These are phyloP conservation scores for Linum tenue DNA, from an alignment of 345 rosid genomes.

Conservation along the genomic window DNA sequence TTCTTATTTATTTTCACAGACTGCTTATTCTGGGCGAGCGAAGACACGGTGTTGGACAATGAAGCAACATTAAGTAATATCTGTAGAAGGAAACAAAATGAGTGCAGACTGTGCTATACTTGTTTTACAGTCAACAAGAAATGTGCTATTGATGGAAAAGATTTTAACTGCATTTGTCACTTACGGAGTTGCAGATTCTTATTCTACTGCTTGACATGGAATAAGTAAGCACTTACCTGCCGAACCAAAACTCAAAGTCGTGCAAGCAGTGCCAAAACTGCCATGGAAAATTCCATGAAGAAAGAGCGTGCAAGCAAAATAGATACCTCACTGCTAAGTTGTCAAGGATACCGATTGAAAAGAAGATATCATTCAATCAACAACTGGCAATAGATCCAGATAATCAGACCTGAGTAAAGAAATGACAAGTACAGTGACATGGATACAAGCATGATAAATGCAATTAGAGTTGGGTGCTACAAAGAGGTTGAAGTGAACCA, in stretches of 20 bases:
- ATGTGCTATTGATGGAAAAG: too few species aligned
- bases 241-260: slow-evolving; percentile 81
- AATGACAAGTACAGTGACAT: not conserved
- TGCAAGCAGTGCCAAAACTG: slow-evolving; percentile 68
- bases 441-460: too few species aligned
- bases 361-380: not conserved
- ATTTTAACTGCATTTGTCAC: too few species aligned
- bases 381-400: not conserved
- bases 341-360: slow-evolving; percentile 17
- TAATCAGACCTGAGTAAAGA: too few species aligned
- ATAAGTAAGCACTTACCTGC: slow-evolving; percentile 51
- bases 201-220: not conserved
- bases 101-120: not conserved
- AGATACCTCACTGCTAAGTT: slow-evolving; percentile 49
- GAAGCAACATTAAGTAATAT: slow-evolving; percentile 62
- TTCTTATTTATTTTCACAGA: slow-evolving; percentile 55
- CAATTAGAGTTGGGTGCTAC: too few species aligned
- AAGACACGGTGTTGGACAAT: slow-evolving; percentile 55
- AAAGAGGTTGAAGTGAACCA: not conserved
- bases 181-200: too few species aligned
- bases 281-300: slow-evolving; percentile 66
- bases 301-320: slow-evolving; percentile 73
- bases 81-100: slow-evolving; percentile 26
- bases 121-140: too few species aligned
- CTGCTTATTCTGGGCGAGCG: slow-evolving; percentile 62